phyloP scores from a whole-genome alignment of 495 filamentous ascomycete species.

The Penicillium cosmopolitanum region DNA sequence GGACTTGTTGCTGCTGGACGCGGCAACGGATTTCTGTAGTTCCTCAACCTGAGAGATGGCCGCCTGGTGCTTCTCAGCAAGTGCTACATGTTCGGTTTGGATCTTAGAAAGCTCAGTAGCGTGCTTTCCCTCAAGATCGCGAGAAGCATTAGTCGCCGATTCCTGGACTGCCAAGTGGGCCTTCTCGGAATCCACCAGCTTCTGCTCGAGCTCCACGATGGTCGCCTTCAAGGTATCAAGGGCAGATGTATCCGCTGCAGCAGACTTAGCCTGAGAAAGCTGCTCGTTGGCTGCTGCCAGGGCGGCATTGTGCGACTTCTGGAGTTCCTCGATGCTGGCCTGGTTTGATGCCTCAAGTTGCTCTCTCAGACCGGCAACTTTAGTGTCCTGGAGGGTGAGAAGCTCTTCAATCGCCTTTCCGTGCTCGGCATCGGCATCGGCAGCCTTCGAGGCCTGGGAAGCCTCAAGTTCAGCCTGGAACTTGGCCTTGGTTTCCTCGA shows the following conservation, averaged over 20 bases:
- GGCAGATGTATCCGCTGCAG: slow-evolving; percentile 43
- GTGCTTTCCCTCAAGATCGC: slow-evolving; percentile 39
- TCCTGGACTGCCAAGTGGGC: slow-evolving; percentile 34
- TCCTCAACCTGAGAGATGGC: slow-evolving; percentile 34
- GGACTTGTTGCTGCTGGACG: slow-evolving; percentile 35
- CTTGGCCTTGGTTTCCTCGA: slow-evolving; percentile 37
- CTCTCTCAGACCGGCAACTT: slow-evolving; percentile 38
- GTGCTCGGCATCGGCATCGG: slow-evolving; percentile 48
- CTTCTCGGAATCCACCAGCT: slow-evolving; percentile 40
- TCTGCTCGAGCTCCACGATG: slow-evolving; percentile 42
- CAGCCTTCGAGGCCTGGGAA: slow-evolving; percentile 33
- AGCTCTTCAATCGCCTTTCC: slow-evolving; percentile 49
- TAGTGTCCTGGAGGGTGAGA: slow-evolving; percentile 48
- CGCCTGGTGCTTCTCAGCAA: slow-evolving; percentile 38
- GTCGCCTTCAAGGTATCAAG: slow-evolving; percentile 41
- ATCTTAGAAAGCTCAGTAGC: slow-evolving; percentile 35
- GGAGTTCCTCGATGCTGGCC: slow-evolving; percentile 43
- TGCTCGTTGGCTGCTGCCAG: slow-evolving; percentile 39
- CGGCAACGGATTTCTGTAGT: slow-evolving; percentile 37
- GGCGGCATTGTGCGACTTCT: slow-evolving; percentile 40
- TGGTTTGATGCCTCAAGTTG: slow-evolving; percentile 45
- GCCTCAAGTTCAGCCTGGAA: slow-evolving; percentile 42
- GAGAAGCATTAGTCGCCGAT: slow-evolving; percentile 25
- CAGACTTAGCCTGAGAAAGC: slow-evolving; percentile 40
- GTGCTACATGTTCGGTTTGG: slow-evolving; percentile 38